Base-by-base conservation (phyloP, 208 protist species). In the Wallacemonas sp. region DNA sequence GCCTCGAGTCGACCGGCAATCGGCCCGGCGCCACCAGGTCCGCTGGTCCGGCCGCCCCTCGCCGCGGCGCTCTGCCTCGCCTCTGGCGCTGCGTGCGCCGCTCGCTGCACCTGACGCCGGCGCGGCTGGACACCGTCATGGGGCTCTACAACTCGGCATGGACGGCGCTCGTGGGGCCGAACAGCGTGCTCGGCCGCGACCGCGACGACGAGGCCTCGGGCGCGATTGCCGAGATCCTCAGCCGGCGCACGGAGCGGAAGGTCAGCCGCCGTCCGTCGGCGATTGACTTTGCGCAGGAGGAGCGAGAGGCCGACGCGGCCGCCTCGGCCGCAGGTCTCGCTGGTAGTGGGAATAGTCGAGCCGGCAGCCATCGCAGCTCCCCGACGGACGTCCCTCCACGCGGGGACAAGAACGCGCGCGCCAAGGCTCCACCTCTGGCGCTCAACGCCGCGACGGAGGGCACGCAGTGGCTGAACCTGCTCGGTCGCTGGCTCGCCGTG, bases 391-490 rank as follows among this genome's bases (percentile, higher is more conserved):
- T 22, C 42, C 42, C 42, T 16, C 11, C 18, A 32, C 25, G 26
- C 7, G 25, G 48, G 10, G 48, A 32, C 8, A 10, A 23, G 16
- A 12, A n/a, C 7, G 4, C 52, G 31, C 52, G 31, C 11, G 28
- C 52, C 12, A 39, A 33, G 14, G 5, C 31, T 5, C 11, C 55
- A 10, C 48, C 48, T 11, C 25, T 32, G 5, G 38, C 22, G 7
- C 25, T 38, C 12, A 64, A 41, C 26, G 23, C 23, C 44, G 65
- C 63, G 18, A 23, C 45, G 26, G 88, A 94, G 44, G 73, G 66
- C 39, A 76, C 79, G 49, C 70, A 77, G 64, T 94, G 89, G 89
- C 68, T 84, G 44, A 89, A 89, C 48, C 69, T 82, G 11, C 33
- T 92, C 12, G 50, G 77, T 2, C 83, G 83, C n/a, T 87, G 78